A percentile compares a stretch with the other conserved stretches of the same genome.
Conservation (phyloP, 2,329 filamentous ascomycete species). For the Sordariomycetes sp. region DNA sequence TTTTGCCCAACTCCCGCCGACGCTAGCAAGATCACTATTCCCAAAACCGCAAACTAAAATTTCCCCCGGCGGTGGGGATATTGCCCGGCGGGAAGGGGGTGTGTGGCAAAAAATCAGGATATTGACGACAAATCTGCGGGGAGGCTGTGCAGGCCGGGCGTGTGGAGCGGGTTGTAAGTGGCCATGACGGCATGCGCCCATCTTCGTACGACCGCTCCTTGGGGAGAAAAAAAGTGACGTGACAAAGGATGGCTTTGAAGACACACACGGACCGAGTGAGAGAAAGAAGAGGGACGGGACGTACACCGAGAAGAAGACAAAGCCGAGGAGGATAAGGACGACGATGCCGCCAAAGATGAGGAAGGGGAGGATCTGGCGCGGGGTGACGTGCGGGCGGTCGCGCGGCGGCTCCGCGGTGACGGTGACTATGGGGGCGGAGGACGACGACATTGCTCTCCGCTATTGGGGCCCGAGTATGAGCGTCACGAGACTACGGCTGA, state of each 20-base stretch:
- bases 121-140: too few species aligned
- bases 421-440: neutral
- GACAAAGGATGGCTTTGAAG: too few species aligned
- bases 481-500: too few species aligned
- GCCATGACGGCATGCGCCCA: too few species aligned
- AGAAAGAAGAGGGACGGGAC: neutral
- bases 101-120: too few species aligned
- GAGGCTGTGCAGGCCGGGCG: too few species aligned
- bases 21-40: neutral
- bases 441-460: neutral
- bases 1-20: neutral
- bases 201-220: too few species aligned
- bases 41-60: neutral
- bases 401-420: neutral
- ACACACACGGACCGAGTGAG: neutral
- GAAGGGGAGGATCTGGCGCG: neutral
- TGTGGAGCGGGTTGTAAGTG: too few species aligned
- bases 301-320: neutral
- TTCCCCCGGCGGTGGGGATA: too few species aligned
- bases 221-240: too few species aligned
- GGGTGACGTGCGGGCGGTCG: neutral
- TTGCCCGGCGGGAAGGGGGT: too few species aligned
- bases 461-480: too few species aligned
- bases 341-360: neutral
- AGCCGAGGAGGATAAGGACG: neutral